phyloP scores from a whole-genome alignment of 495 filamentous ascomycete genomes.

The Saxophila tyrrhenica region DNA sequence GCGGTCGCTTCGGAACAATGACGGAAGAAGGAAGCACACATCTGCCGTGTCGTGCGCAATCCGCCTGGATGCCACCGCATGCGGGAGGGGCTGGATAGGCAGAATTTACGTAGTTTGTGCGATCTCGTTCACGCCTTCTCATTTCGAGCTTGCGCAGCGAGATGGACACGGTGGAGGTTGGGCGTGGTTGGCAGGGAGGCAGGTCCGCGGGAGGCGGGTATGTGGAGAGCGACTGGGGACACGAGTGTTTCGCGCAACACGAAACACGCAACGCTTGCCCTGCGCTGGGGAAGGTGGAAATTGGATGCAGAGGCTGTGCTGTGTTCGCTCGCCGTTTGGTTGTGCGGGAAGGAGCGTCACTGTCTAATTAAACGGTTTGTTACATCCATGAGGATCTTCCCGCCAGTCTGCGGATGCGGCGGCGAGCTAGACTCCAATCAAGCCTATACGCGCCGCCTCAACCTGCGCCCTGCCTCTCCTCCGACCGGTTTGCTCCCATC shows the following conservation, averaged over 20 bases:
- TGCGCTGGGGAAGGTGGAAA: background rate
- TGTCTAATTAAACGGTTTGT: background rate
- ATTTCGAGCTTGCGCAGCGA: background rate
- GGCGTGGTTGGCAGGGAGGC: background rate
- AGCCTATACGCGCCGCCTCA: background rate
- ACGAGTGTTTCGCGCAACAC: background rate
- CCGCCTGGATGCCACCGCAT: background rate
- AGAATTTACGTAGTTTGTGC: background rate
- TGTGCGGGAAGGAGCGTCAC: background rate
- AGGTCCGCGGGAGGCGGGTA: background rate
- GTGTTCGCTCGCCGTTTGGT: background rate
- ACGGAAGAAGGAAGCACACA: background rate
- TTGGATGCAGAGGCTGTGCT: background rate
- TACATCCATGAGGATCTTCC: background rate
- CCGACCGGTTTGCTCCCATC: background rate
- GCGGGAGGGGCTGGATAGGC: too few relatives aligned
- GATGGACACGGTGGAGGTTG: background rate
- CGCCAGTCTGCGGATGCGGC: background rate
- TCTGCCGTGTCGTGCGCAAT: background rate
- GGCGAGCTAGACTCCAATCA: background rate
- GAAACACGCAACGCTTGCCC: background rate
- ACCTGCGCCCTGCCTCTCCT: background rate
- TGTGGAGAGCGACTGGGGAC: background rate
- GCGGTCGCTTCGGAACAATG: background rate
- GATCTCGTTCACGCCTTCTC: background rate